phyloP scores from a whole-genome alignment of 1,284 basidiomycete genomes.

The Puccinia coronata region DNA sequence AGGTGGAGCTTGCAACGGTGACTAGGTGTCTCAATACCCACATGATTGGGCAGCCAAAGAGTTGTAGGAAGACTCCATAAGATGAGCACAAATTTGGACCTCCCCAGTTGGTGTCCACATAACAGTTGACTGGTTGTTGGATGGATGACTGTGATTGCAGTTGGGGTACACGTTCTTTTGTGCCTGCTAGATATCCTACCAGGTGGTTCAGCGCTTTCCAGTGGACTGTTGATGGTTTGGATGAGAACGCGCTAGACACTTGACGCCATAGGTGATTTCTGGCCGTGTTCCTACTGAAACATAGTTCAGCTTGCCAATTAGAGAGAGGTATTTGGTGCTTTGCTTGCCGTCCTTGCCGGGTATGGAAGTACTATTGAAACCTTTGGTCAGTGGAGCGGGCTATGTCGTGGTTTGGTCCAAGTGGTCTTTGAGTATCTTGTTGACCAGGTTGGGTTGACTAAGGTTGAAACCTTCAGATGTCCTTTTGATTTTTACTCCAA shows the following conservation, averaged over 20 bases:
- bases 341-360: not conserved
- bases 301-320: not conserved
- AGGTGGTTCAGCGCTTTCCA: not conserved
- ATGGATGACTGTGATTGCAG: not conserved
- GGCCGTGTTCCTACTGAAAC: not conserved
- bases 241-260: not conserved
- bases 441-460: not conserved
- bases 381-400: not conserved
- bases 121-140: not conserved
- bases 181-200: not conserved
- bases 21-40: not conserved
- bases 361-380: not conserved
- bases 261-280: not conserved
- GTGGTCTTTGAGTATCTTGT: not conserved
- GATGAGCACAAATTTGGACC: not conserved
- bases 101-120: not conserved
- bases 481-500: not conserved
- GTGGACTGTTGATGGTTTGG: not conserved
- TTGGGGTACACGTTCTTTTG: not conserved
- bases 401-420: not conserved
- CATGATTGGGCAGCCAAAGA: not conserved
- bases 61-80: not conserved
- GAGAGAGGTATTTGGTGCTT: not conserved
- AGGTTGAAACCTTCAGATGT: not conserved
- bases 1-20: not conserved